These are phyloP conservation scores for Penicillium tannophilum DNA, from an alignment of 495 filamentous ascomycete species.

Conservation along the genomic window DNA sequence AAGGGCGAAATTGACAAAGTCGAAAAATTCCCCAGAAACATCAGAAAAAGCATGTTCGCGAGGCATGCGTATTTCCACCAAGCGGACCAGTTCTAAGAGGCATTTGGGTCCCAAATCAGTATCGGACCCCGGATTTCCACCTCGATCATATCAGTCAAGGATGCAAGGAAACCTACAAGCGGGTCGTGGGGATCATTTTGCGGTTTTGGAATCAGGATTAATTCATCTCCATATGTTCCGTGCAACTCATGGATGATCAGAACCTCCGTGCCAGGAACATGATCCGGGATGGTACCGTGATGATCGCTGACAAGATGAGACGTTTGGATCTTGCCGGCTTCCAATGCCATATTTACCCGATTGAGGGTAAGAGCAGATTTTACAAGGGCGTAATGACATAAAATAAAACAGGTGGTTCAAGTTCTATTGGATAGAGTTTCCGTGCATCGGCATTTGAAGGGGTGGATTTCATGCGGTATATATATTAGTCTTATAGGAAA, in stretches of 20 bases:
- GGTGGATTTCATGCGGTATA: too few relatives aligned
- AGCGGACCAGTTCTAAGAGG: neutral
- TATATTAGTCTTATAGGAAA: too few relatives aligned
- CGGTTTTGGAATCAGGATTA: neutral
- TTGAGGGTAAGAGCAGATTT: neutral
- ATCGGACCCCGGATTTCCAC: too few relatives aligned
- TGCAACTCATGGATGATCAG: neutral
- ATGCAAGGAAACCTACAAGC: neutral
- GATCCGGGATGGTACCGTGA: neutral
- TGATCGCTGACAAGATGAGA: neutral
- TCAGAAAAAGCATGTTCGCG: neutral
- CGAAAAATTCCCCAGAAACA: neutral
- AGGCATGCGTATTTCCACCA: neutral
- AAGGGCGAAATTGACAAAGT: neutral
- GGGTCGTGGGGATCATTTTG: neutral
- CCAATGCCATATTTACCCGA: neutral
- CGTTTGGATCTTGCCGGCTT: neutral
- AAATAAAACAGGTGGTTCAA: too few relatives aligned
- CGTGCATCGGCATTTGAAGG: too few relatives aligned
- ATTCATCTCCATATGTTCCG: neutral
- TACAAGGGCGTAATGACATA: neutral
- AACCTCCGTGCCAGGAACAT: neutral
- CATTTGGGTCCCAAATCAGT: too few relatives aligned
- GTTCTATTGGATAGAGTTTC: too few relatives aligned
- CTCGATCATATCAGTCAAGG: too few relatives aligned